Percentiles rank a stretch among this genome's conserved stretches.
These are phyloP conservation scores for Spergularia bocconei DNA, from an alignment of 148 eudicot genomes.

Conservation along the genomic window DNA sequence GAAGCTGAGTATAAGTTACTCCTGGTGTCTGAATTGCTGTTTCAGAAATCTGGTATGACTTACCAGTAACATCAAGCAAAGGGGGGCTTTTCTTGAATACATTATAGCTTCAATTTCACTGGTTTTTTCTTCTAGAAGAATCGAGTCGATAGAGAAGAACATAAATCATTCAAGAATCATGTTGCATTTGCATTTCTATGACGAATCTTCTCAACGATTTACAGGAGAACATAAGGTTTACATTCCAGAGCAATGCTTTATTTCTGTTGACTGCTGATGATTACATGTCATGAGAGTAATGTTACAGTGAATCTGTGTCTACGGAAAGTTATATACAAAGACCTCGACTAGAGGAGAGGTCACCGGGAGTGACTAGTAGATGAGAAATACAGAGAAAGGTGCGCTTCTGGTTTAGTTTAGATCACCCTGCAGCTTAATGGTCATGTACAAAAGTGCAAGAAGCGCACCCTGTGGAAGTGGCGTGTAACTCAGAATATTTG, in stretches of 20 bases:
- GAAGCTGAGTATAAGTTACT: constrained; percentile 12
- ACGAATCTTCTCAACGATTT: neutral
- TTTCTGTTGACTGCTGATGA: too few relatives aligned
- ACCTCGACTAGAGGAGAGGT: neutral
- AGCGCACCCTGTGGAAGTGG: constrained; percentile 85
- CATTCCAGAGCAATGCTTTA: too few relatives aligned
- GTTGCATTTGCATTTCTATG: constrained; percentile 11
- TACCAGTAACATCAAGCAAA: constrained; percentile 11
- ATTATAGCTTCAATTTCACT: neutral
- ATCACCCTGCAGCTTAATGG: constrained; percentile 66
- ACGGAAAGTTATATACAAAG: neutral
- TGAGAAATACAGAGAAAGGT: neutral
- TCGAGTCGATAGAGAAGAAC: neutral
- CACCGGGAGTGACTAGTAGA: neutral
- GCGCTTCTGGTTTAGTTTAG: constrained; percentile 28
- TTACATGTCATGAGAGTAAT: neutral
- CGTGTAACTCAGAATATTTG: constrained; percentile 53
- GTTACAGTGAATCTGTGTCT: neutral
- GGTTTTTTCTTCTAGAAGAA: neutral
- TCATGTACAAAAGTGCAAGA: constrained; percentile 78
- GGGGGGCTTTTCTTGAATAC: neutral
- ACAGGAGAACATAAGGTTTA: neutral
- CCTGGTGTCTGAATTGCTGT: constrained; percentile 8
- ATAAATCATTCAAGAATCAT: neutral
- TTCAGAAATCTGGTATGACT: constrained; percentile 4